A percentile compares a stretch with the other conserved stretches of the same genome.
These are phyloP conservation scores for Talaromyces rugulosus DNA, from an alignment of 2,329 filamentous ascomycete genomes.

Conservation along the genomic window DNA sequence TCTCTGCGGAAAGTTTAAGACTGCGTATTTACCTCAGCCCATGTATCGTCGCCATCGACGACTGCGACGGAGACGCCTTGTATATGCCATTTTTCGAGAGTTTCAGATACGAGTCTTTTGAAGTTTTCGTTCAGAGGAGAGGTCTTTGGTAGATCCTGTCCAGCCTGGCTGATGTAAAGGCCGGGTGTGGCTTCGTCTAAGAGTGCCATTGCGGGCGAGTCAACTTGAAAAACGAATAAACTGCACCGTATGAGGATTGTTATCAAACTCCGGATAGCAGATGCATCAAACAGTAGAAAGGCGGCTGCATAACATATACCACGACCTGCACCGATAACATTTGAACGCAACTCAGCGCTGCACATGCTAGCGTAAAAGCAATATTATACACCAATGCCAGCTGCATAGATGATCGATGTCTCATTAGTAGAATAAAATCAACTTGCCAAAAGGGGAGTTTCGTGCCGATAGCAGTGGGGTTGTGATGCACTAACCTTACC, in stretches of 20 bases:
- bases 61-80: slow-evolving; percentile 11
- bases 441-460: neutral
- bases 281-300: neutral
- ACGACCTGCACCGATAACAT: neutral
- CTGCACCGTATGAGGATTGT: neutral
- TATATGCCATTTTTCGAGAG: slow-evolving; percentile 10
- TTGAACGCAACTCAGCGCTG: neutral
- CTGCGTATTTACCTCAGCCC: slow-evolving; percentile 7
- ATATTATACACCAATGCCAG: too few relatives aligned
- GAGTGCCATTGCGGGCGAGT: neutral
- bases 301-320: too few relatives aligned
- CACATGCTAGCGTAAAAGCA: too few relatives aligned
- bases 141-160: neutral
- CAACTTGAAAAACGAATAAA: neutral
- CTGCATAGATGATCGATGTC: neutral
- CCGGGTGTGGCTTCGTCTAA: neutral
- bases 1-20: neutral
- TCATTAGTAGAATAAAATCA: neutral
- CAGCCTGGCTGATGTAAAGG: neutral
- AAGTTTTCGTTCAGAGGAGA: slow-evolving; percentile 14
- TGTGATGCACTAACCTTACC: neutral
- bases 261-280: neutral
- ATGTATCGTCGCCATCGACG: slow-evolving; percentile 9
- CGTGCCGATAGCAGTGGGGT: neutral
- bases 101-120: slow-evolving; percentile 5